Percentiles rank a stretch among this genome's conserved stretches.
Evolutionary conservation across 176 grass and related monocot genomes (phyloP).

Genomic region (Pontederia paniculata): DNA sequence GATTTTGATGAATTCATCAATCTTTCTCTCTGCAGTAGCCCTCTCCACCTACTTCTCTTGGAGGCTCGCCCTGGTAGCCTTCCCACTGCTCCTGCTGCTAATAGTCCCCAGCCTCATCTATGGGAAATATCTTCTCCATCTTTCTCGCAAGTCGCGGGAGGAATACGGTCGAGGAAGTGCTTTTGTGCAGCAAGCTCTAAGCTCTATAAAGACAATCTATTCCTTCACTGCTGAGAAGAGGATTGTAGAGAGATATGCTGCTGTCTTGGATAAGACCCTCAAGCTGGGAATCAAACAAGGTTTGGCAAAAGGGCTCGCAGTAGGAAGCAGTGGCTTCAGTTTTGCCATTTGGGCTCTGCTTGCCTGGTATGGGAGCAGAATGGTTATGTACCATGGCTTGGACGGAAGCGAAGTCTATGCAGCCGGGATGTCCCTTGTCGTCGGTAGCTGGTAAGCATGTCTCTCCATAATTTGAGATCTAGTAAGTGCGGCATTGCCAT

Average conservation of each 20-base stretch:
- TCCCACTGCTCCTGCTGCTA: conserved; percentile 63
- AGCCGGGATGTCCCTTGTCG: conserved; percentile 84
- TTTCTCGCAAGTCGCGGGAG: conserved; percentile 39
- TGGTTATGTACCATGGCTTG: conserved; percentile 72
- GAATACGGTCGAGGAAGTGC: conserved; percentile 62
- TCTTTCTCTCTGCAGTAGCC: conserved; percentile 66
- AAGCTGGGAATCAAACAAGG: conserved; percentile 92
- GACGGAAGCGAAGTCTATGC: conserved; percentile 83
- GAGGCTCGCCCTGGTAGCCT: conserved; percentile 86
- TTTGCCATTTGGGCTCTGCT: conserved; percentile 93
- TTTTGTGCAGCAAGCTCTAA: conserved; percentile 62
- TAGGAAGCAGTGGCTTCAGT: conserved; percentile 63
- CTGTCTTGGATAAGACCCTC: conserved; percentile 54
- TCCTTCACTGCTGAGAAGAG: conserved; percentile 88
- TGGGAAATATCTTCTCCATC: conserved; percentile 83
- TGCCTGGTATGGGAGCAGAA: conserved; percentile 77
- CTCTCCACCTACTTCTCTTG: conserved; percentile 93
- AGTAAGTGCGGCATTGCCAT: background rate
- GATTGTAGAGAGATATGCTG: conserved; percentile 56
- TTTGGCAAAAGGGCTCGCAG: conserved; percentile 73
- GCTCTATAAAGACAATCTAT: conserved; percentile 84
- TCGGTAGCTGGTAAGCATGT: conserved; percentile 79
- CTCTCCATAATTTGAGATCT: background rate
- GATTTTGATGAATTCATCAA: conserved; percentile 81
- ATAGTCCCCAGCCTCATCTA: conserved; percentile 92